phyloP scores from a whole-genome alignment of 2,329 filamentous ascomycete genomes.

The Venturia aucupariae region DNA sequence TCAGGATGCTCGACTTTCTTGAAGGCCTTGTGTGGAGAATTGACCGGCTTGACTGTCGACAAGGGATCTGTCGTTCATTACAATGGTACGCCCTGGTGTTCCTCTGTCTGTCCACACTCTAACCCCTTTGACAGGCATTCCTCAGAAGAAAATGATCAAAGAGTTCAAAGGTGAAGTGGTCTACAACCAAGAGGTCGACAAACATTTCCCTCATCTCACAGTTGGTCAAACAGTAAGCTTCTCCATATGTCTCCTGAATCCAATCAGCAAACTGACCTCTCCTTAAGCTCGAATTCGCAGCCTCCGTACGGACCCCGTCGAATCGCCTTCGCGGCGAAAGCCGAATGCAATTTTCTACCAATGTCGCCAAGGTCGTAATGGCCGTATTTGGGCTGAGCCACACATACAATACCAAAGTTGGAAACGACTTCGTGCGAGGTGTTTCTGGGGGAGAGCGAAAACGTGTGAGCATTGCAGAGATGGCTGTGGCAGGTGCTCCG shows the following conservation, averaged over 20 bases:
- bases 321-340: slow-evolving; percentile 48
- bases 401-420: slow-evolving; percentile 47
- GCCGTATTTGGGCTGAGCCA: slow-evolving; percentile 51
- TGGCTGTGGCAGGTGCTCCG: slow-evolving; percentile 31
- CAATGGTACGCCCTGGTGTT: slow-evolving; percentile 38
- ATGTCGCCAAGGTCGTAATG: slow-evolving; percentile 56
- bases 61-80: slow-evolving; percentile 48
- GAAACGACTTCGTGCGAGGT: slow-evolving; percentile 51
- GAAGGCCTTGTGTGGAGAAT: slow-evolving; percentile 52
- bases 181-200: slow-evolving; percentile 40
- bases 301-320: slow-evolving; percentile 42
- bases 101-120: slow-evolving; percentile 8
- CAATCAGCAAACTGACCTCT: not conserved
- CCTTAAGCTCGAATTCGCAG: slow-evolving; percentile 49
- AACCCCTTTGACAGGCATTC: not conserved
- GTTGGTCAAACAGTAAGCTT: slow-evolving; percentile 49
- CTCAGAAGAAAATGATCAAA: slow-evolving; percentile 32
- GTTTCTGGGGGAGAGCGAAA: slow-evolving; percentile 53
- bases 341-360: slow-evolving; percentile 49
- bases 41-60: slow-evolving; percentile 48
- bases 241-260: not conserved
- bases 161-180: slow-evolving; percentile 37
- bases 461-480: slow-evolving; percentile 47
- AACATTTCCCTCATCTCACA: slow-evolving; percentile 48
- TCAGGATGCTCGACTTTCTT: slow-evolving; percentile 57